phyloP scores from a whole-genome alignment of 306 rosid genomes.

The Luffa acutangula region DNA sequence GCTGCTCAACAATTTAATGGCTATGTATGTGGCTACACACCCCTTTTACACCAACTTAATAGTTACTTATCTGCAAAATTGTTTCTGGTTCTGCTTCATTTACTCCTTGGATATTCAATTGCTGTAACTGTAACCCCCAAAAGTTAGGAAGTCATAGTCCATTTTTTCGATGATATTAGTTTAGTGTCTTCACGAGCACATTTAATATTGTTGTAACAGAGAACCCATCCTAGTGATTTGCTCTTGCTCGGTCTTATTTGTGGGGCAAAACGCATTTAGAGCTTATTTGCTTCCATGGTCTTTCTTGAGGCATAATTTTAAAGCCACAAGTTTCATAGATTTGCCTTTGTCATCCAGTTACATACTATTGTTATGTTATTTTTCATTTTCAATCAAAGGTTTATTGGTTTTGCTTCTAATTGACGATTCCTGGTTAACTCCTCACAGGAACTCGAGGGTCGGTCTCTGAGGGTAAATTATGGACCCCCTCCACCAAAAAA shows the following conservation, averaged over 20 bases:
- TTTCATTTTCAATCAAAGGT: not conserved
- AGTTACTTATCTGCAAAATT: not conserved
- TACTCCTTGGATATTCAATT: not conserved
- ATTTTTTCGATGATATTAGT: not conserved
- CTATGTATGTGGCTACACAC: conserved; percentile 48
- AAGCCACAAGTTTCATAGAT: not conserved
- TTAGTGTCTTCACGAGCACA: not conserved
- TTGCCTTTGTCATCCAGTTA: not conserved
- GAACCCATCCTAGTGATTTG: not conserved
- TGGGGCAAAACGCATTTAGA: not conserved
- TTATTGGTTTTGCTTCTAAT: conserved; percentile 6
- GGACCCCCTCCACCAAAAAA: conserved; percentile 72
- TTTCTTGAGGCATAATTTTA: not conserved
- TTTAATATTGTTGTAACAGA: not conserved
- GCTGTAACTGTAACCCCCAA: not conserved
- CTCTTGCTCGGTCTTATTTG: not conserved
- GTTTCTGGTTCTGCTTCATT: not conserved
- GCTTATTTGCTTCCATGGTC: not conserved
- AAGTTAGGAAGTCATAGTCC: not conserved
- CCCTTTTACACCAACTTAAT: not conserved
- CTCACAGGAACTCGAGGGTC: conserved; percentile 67
- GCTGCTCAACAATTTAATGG: conserved; percentile 83
- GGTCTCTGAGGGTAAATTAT: conserved; percentile 66
- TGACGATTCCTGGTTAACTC: not conserved
- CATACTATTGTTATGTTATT: not conserved